A percentile compares a stretch with the other conserved stretches of the same genome.
Evolutionary conservation across 257 asterid genomes (phyloP).

Genomic region (Catharanthus roseus): DNA sequence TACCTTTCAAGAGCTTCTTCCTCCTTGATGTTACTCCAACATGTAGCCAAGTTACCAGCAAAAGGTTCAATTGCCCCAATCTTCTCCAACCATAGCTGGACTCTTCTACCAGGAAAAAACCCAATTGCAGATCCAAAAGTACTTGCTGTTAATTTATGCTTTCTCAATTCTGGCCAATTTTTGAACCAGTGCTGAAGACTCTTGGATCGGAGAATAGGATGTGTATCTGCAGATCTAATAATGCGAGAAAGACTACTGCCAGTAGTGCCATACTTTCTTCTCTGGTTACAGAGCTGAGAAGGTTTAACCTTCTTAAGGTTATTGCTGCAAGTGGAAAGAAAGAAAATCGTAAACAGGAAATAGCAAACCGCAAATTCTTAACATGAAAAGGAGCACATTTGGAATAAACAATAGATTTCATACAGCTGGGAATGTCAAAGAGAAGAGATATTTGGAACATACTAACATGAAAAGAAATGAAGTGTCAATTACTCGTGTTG

Average conservation of each 20-base stretch:
- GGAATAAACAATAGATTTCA: background rate
- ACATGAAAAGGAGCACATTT: background rate
- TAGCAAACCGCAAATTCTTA: conserved; percentile 26
- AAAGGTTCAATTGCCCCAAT: conserved; percentile 67
- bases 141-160: conserved; percentile 75
- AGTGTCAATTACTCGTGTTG: background rate
- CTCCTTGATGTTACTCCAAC: conserved; percentile 78
- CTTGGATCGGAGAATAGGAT: conserved; percentile 35
- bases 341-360: conserved; percentile 22
- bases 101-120: conserved; percentile 68
- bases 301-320: conserved; percentile 17
- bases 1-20: conserved; percentile 72
- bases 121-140: conserved; percentile 75
- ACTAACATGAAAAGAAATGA: background rate
- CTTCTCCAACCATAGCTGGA: conserved; percentile 81
- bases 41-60: conserved; percentile 60
- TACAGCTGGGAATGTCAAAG: background rate
- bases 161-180: conserved; percentile 81
- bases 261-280: conserved; percentile 28
- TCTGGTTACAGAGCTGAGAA: conserved; percentile 16
- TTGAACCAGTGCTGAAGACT: conserved; percentile 71
- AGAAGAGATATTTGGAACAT: background rate
- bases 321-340: conserved; percentile 19
- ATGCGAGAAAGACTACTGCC: conserved; percentile 15
- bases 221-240: conserved; percentile 11